phyloP scores from a whole-genome alignment of 73 alveolate genomes.

The Tetrahymena thermophila region DNA sequence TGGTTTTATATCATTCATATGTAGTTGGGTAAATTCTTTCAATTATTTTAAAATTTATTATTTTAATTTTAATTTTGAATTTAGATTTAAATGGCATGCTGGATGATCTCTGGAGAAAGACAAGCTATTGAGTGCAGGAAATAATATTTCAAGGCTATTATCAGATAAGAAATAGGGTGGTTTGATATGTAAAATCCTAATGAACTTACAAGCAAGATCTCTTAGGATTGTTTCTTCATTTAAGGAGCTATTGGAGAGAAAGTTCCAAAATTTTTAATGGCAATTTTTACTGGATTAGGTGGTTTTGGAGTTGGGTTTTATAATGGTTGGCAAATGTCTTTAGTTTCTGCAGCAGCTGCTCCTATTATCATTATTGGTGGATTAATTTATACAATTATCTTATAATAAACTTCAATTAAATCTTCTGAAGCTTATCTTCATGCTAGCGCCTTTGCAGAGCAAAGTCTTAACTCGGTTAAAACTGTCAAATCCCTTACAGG shows the following conservation, averaged over 20 bases:
- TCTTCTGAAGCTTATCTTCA: constrained; percentile 49
- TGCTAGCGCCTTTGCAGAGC: constrained; percentile 76
- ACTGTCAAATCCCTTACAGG: constrained; percentile 24
- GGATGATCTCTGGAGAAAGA: constrained; percentile 40
- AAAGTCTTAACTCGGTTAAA: constrained; percentile 71
- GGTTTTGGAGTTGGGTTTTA: constrained; percentile 40
- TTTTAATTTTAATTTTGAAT: neutral
- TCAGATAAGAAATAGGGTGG: constrained; percentile 69
- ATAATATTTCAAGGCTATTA: constrained; percentile 52
- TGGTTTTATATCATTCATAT: neutral
- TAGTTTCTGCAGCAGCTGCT: constrained; percentile 44
- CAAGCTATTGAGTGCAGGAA: constrained; percentile 38
- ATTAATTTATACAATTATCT: constrained; percentile 23
- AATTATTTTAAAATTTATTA: neutral
- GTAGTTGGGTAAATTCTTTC: neutral
- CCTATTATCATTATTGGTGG: constrained; percentile 6
- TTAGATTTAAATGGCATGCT: constrained; percentile 4
- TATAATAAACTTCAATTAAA: constrained; percentile 23
- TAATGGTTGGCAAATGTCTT: constrained; percentile 60
- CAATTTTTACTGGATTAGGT: constrained; percentile 44
- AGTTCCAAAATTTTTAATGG: constrained; percentile 48
- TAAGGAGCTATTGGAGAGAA: constrained; percentile 73
- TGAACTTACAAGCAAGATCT: constrained; percentile 50
- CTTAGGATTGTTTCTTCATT: constrained; percentile 51
- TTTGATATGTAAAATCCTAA: constrained; percentile 66